Evolutionary conservation across 495 filamentous ascomycete genomes (phyloP).

Genomic region (Cenococcum geophilum): DNA sequence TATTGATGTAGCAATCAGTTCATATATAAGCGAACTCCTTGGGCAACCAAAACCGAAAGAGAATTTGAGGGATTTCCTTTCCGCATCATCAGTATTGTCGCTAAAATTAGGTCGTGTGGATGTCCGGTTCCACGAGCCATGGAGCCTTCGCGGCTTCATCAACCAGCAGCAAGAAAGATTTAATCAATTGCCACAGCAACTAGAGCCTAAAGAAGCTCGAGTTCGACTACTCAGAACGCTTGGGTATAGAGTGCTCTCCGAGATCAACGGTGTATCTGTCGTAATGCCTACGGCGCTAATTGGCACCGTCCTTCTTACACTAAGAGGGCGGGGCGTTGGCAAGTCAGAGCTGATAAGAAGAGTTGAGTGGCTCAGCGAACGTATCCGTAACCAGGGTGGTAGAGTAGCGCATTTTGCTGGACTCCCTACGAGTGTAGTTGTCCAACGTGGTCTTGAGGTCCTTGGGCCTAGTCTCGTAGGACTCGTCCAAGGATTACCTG

Average conservation of each 20-base stretch:
- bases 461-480: conserved; percentile 84
- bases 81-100: conserved; percentile 80
- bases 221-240: conserved; percentile 68
- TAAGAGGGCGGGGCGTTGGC: conserved; percentile 87
- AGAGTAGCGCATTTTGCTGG: conserved; percentile 89
- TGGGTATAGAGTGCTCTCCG: conserved; percentile 83
- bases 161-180: conserved; percentile 59
- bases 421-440: conserved; percentile 68
- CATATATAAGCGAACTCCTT: conserved; percentile 88
- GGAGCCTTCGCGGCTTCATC: conserved; percentile 78
- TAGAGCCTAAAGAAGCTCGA: conserved; percentile 42
- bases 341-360: conserved; percentile 76
- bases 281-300: conserved; percentile 97
- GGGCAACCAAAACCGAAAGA: conserved; percentile 93
- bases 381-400: conserved; percentile 79
- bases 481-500: conserved; percentile 65
- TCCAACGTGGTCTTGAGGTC: conserved; percentile 84
- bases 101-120: conserved; percentile 87
- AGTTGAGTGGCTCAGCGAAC: conserved; percentile 81
- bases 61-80: conserved; percentile 80
- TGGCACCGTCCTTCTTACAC: conserved; percentile 85
- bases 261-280: conserved; percentile 93
- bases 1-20: conserved; percentile 40
- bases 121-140: conserved; percentile 91
- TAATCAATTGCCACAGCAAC: conserved; percentile 23